phyloP scores from a whole-genome alignment of 306 rosid genomes.

The Canavalia gladiata region DNA sequence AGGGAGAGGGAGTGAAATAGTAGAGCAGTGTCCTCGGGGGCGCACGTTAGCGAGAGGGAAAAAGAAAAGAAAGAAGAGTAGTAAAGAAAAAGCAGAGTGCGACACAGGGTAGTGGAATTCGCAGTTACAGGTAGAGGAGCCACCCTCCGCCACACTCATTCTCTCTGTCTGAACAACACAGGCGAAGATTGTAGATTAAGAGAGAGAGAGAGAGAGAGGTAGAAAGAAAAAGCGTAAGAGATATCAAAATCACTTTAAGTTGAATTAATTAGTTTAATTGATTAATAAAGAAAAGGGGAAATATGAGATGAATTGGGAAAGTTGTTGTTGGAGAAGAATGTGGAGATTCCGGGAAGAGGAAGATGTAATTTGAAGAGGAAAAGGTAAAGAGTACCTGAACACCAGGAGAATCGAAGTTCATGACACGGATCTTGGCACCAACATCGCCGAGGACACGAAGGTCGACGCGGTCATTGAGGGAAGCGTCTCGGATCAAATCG shows the following conservation, averaged over 20 bases:
- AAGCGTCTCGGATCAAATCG: slow-evolving; percentile 80
- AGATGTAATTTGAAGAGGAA: not conserved
- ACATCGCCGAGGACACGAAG: slow-evolving; percentile 85
- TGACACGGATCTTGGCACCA: slow-evolving; percentile 96
- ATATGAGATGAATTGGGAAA: slow-evolving; percentile 11
- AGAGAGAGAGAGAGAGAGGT: too few species aligned
- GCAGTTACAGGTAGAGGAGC: slow-evolving; percentile 8
- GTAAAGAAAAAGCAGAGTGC: slow-evolving; percentile 45
- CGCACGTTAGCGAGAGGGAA: slow-evolving; percentile 27
- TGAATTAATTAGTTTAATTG: too few species aligned
- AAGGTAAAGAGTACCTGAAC: slow-evolving; percentile 68
- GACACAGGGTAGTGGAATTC: slow-evolving; percentile 51
- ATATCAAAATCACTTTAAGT: too few species aligned
- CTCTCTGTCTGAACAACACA: not conserved
- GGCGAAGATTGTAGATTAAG: too few species aligned
- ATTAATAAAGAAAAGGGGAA: not conserved
- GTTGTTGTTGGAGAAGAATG: not conserved
- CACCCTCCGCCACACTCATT: slow-evolving; percentile 32
- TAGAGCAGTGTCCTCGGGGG: slow-evolving; percentile 2
- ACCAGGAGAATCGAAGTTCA: slow-evolving; percentile 83
- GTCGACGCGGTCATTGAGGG: slow-evolving; percentile 88
- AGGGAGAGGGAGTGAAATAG: not conserved
- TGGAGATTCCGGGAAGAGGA: not conserved
- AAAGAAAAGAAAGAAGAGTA: not conserved
- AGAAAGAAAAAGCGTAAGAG: too few species aligned